These are phyloP conservation scores for Jacaranda mimosifolia DNA, from an alignment of 257 asterid species.

Conservation along the genomic window DNA sequence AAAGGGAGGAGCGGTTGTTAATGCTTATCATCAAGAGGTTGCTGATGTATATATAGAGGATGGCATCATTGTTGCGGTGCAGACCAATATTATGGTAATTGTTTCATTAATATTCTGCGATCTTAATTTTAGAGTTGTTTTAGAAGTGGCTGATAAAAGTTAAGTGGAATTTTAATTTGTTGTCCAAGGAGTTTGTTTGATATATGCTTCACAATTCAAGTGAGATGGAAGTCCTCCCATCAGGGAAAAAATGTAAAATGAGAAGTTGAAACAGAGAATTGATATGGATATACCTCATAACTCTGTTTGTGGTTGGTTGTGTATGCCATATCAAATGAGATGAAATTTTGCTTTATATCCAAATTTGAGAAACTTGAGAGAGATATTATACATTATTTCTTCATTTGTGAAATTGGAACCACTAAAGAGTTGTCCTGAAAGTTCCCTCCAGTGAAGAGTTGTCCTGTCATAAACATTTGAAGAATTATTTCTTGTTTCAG, in stretches of 20 bases:
- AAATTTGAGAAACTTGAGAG: too few relatives aligned
- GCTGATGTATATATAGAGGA: conserved; percentile 90
- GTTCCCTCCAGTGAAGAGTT: background rate
- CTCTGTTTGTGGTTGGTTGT: background rate
- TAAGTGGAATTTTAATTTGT: conserved; percentile 6
- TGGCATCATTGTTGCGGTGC: conserved; percentile 73
- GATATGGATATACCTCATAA: background rate
- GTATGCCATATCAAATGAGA: conserved; percentile 9
- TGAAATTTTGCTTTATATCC: background rate
- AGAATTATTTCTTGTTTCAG: background rate
- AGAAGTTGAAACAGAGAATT: conserved; percentile 11
- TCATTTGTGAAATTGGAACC: background rate
- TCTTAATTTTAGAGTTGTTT: conserved; percentile 22
- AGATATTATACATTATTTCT: too few relatives aligned
- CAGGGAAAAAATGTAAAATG: background rate
- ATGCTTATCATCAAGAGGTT: conserved; percentile 86
- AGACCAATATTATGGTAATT: conserved; percentile 69
- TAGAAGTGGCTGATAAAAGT: conserved; percentile 22
- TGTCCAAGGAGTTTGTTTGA: conserved; percentile 12
- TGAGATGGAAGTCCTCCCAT: background rate
- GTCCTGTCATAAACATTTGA: conserved; percentile 4
- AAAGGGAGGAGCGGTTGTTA: conserved; percentile 94
- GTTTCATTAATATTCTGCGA: background rate
- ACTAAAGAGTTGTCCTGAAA: background rate
- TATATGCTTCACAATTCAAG: background rate